Base-by-base conservation (phyloP, 176 grass and related monocot genomes). In the Oryza officinalis region DNA sequence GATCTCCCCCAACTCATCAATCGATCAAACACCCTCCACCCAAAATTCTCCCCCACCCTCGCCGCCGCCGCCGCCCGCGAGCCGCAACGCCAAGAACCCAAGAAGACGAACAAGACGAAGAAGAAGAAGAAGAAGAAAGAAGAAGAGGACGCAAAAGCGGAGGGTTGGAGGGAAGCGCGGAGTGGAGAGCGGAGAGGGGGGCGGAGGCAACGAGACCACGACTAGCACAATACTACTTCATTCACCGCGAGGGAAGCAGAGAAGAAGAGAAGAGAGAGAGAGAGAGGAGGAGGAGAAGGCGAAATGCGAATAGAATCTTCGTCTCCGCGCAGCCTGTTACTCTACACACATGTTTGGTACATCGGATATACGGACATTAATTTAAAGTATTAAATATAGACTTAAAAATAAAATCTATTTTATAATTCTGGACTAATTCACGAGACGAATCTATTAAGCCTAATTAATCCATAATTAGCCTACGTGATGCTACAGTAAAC, bases 251-350 rank as follows among this genome's bases (percentile, higher is more conserved):
- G 80, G 27, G 41, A 41, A n/a, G n/a, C n/a, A n/a, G n/a, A n/a
- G n/a, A n/a, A n/a, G n/a, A n/a, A 18, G 17, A 30, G 70, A 37
- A 81, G 15, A n/a, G 79, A 85, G 72, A 77, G 32, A 32, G 32
- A 31, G 25, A 22, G 38, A 30, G 59, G 69, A 77, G 76, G 38
- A 74, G 72, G 66, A 70, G 43, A 43, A 82, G 79, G 46, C 74
- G 75, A 61, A 61, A 25, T 61, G 86, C 87, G 80, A 87, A 90
- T 83, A 80, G 83, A 92, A 86, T 85, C 83, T 86, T 86, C 86
- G 73, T 83, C 88, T 86, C 80, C 67, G 76, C 67, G 14, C 50
- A 54, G 17, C 50, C 67, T 65, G 72, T 2, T 32, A 30, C 28
- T 30, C 28, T 30, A 30, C 28, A n/a, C n/a, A n/a, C n/a, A n/a